These are phyloP conservation scores for Posidonia oceanica DNA, from an alignment of 116 monocot species.

Conservation along the genomic window DNA sequence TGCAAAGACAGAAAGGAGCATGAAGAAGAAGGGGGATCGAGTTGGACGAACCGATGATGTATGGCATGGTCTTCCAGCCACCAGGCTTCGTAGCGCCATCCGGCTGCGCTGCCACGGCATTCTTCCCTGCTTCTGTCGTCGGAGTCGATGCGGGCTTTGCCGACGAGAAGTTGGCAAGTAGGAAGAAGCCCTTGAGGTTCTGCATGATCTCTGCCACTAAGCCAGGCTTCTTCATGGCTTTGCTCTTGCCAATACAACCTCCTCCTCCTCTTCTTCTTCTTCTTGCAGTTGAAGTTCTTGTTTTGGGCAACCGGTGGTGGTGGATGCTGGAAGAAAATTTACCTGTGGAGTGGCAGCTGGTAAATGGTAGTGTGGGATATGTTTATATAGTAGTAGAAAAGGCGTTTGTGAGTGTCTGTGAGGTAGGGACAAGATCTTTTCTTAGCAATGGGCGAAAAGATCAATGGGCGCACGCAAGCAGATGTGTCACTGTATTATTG, in stretches of 20 bases:
- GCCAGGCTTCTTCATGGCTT: background rate
- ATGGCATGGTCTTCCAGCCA: constrained; percentile 22
- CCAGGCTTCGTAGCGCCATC: constrained; percentile 1
- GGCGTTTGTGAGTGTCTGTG: background rate
- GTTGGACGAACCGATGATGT: constrained; percentile 10
- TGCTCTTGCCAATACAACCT: background rate
- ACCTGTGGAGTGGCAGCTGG: too few species aligned
- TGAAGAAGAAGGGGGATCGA: background rate
- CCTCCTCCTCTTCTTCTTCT: background rate
- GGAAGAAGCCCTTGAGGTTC: constrained; percentile 9
- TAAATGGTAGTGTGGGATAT: background rate
- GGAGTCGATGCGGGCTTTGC: background rate
- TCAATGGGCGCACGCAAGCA: background rate
- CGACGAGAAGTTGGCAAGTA: background rate
- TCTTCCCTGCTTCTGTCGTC: background rate
- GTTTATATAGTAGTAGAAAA: background rate
- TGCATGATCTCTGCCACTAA: background rate
- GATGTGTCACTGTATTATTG: background rate
- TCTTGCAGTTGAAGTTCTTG: background rate
- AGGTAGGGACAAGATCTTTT: background rate
- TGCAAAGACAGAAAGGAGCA: background rate
- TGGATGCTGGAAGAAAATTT: too few species aligned
- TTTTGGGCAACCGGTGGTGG: too few species aligned
- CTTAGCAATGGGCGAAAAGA: background rate
- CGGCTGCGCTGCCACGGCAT: background rate